Evolutionary conservation across 129 eudicot species (phyloP).

Genomic region (Helianthus tuberosus): DNA sequence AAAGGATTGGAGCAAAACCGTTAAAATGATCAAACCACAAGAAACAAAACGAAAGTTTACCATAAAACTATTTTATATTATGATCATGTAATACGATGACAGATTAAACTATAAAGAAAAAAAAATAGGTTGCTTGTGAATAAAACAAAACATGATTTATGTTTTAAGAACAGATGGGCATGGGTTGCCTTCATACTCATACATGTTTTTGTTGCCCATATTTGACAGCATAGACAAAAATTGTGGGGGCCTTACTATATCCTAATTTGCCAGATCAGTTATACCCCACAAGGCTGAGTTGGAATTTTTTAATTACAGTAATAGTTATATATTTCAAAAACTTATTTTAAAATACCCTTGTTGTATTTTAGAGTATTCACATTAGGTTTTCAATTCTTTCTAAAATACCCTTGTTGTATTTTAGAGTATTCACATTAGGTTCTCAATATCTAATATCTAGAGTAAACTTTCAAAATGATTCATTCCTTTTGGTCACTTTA

Average conservation of each 20-base stretch:
- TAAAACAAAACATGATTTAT: conserved; percentile 39
- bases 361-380: no score
- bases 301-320: conserved; percentile 8
- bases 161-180: conserved; percentile 35
- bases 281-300: conserved; percentile 16
- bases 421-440: no score
- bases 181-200: conserved; percentile 37
- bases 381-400: no score
- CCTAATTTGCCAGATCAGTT: conserved; percentile 29
- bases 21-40: no score
- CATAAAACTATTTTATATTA: neutral
- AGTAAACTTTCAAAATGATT: no score
- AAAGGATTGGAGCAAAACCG: no score
- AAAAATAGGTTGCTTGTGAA: conserved; percentile 27
- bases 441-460: no score
- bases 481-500: no score
- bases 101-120: neutral
- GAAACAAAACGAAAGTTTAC: no score
- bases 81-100: neutral
- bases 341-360: neutral
- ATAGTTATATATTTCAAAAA: neutral
- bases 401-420: no score
- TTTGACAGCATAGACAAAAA: conserved; percentile 30
- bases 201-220: conserved; percentile 33
- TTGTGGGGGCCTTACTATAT: conserved; percentile 20